Evolutionary conservation across 2,329 filamentous ascomycete genomes (phyloP).

Genomic region (Metarhizium sp.): DNA sequence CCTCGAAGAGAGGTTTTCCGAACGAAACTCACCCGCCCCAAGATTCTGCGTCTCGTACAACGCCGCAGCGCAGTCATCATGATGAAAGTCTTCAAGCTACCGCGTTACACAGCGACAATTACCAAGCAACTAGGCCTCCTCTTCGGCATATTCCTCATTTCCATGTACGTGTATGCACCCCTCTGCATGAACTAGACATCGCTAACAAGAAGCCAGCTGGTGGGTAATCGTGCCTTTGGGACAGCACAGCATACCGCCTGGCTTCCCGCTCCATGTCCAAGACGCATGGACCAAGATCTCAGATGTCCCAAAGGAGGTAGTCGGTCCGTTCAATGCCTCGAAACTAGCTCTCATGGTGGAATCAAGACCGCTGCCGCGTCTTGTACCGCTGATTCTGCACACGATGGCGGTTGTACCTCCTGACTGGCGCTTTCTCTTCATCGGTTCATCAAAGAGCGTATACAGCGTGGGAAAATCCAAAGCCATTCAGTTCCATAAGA

Average conservation of each 20-base stretch:
- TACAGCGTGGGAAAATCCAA: constrained; percentile 33
- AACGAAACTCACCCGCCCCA: too few species aligned
- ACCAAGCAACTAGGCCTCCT: constrained; percentile 19
- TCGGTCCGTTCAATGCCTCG: constrained; percentile 30
- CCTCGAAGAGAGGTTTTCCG: too few species aligned
- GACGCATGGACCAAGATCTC: constrained; percentile 31
- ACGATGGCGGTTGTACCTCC: constrained; percentile 42
- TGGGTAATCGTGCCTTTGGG: too few species aligned
- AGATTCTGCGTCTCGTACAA: too few species aligned
- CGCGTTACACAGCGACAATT: not conserved
- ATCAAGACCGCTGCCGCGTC: constrained; percentile 35
- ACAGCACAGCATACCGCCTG: constrained; percentile 13
- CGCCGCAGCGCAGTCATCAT: too few species aligned
- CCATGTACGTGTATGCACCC: not conserved
- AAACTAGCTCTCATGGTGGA: constrained; percentile 46
- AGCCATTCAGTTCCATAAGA: constrained; percentile 38
- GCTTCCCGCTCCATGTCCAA: constrained; percentile 27
- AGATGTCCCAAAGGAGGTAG: constrained; percentile 21
- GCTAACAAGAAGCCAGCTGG: too few species aligned
- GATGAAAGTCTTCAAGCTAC: too few species aligned
- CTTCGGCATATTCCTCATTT: too few species aligned
- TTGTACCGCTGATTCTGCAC: constrained; percentile 40
- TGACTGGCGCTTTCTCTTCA: constrained; percentile 45
- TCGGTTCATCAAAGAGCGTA: constrained; percentile 39
- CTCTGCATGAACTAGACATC: not conserved